Evolutionary conservation across 106 monocot species (phyloP).

Genomic region (Chionographis japonica): DNA sequence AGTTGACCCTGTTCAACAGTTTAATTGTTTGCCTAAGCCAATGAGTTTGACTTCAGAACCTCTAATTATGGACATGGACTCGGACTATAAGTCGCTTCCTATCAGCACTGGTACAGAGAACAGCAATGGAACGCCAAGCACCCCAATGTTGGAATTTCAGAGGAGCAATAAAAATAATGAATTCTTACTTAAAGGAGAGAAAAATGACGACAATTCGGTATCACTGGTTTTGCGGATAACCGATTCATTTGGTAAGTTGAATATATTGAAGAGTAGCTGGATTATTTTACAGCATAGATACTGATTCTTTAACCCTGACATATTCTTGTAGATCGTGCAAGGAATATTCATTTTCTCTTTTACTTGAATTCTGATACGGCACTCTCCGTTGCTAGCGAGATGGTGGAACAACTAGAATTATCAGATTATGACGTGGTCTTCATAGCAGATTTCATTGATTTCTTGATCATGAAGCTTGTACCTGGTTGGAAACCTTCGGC

Average conservation of each 20-base stretch:
- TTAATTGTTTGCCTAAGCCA: neutral
- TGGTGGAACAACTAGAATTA: conserved; percentile 52
- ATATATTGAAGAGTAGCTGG: too few species aligned
- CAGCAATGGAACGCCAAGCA: neutral
- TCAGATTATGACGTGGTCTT: conserved; percentile 54
- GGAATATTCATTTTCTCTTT: conserved; percentile 53
- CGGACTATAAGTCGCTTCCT: conserved; percentile 13
- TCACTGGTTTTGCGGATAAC: conserved; percentile 38
- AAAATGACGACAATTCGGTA: conserved; percentile 25
- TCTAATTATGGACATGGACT: conserved; percentile 31
- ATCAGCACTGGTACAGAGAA: conserved; percentile 7
- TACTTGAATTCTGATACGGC: conserved; percentile 58
- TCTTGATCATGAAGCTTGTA: conserved; percentile 44
- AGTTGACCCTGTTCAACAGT: conserved; percentile 2
- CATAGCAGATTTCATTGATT: conserved; percentile 70
- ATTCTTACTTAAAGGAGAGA: conserved; percentile 45
- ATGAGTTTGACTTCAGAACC: neutral
- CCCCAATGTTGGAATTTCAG: conserved; percentile 26
- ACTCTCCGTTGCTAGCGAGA: conserved; percentile 48
- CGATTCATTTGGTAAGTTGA: conserved; percentile 29
- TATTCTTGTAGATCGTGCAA: conserved; percentile 24
- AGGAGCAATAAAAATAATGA: conserved; percentile 37
- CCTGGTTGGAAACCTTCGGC: conserved; percentile 37
- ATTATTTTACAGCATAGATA: too few species aligned
- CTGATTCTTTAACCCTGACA: neutral